Evolutionary conservation across 1,284 basidiomycete species (phyloP), one percentile per base, ranked within the genome.

Genomic region (Trichosporon faecale): DNA sequence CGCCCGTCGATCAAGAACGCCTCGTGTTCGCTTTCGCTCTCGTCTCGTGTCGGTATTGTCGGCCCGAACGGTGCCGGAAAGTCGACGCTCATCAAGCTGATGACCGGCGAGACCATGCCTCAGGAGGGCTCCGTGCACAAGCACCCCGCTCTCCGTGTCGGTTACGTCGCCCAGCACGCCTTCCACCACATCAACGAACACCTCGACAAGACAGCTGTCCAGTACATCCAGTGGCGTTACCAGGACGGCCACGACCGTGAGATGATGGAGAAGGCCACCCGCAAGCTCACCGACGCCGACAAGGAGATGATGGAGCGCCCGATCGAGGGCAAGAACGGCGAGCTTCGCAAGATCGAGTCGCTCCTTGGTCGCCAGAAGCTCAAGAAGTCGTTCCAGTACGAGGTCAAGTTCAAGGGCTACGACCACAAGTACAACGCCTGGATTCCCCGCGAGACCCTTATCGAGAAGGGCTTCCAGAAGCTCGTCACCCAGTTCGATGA

Each of bases 161-260:
- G 95, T 68, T 98, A 98, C 85, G 95, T 99, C 76, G 96, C 96
- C 11, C 96, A 99, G 82, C 96, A 99, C 84, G 95, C 95, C 27
- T 97, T 95, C 70, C 94, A 96, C 85, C 95, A 97, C 82, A 92
- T 95, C 78, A 94, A 97, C 83, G 89, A 89, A 78, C 94, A 98
- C 85, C 83, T 97, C 63, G 94, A 96, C 84, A 96, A 97, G 86
- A 96, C 94, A 9, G 93, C 95, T 23, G 93, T 96, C 71, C 91
- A 91, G 72, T 98, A 98, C 81, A 97, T 98, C 78, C 94, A 96
- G 85, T 99, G 96, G 96, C 92, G 96, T 78, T 99, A 95, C 89
- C 95, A 98, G 84, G 95, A 98, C 83, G 97, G 96, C 64, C 93
- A 97, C 84, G 96, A 99, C 87, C 92, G 95, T 90, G 87, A 99